phyloP scores from a whole-genome alignment of 2,329 filamentous ascomycete genomes.

The Mycocentrospora acerina region DNA sequence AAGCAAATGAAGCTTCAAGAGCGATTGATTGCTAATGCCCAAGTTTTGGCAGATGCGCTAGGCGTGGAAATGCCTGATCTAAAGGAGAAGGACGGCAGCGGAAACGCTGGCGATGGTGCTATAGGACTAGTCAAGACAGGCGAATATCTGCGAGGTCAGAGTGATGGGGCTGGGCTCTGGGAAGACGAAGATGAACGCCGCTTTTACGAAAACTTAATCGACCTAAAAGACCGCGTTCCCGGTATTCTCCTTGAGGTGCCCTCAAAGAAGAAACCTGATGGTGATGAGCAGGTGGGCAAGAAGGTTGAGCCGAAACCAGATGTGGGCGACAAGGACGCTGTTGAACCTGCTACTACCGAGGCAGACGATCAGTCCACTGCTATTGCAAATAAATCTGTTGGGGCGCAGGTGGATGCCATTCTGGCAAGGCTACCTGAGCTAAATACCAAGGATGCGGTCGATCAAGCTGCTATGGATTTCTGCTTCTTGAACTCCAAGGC shows the following conservation, averaged over 20 bases:
- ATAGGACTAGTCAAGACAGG: slow-evolving; percentile 94
- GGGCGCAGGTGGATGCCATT: slow-evolving; percentile 91
- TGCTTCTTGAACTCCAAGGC: slow-evolving; percentile 99
- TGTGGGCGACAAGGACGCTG: slow-evolving; percentile 38
- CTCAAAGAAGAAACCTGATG: slow-evolving; percentile 88
- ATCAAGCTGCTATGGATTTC: slow-evolving; percentile 92
- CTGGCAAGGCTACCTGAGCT: slow-evolving; percentile 86
- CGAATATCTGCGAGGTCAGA: slow-evolving; percentile 87
- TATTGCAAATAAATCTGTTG: slow-evolving; percentile 96
- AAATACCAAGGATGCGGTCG: slow-evolving; percentile 86
- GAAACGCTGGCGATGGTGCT: slow-evolving; percentile 67
- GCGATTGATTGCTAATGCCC: slow-evolving; percentile 84
- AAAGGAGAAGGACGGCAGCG: slow-evolving; percentile 74
- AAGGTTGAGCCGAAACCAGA: slow-evolving; percentile 57
- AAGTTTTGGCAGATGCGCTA: slow-evolving; percentile 84
- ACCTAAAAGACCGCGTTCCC: slow-evolving; percentile 93
- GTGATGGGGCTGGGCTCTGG: slow-evolving; percentile 93
- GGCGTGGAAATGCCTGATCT: slow-evolving; percentile 92
- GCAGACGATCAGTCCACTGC: slow-evolving; percentile 85
- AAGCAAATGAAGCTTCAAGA: slow-evolving; percentile 92
- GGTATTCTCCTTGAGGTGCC: slow-evolving; percentile 89
- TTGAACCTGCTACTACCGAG: slow-evolving; percentile 54
- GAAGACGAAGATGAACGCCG: slow-evolving; percentile 97
- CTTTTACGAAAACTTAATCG: slow-evolving; percentile 96
- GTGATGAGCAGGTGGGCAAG: slow-evolving; percentile 80